These are phyloP conservation scores for Calonectria multiphialidica DNA, from an alignment of 2,329 filamentous ascomycete species.

Conservation along the genomic window DNA sequence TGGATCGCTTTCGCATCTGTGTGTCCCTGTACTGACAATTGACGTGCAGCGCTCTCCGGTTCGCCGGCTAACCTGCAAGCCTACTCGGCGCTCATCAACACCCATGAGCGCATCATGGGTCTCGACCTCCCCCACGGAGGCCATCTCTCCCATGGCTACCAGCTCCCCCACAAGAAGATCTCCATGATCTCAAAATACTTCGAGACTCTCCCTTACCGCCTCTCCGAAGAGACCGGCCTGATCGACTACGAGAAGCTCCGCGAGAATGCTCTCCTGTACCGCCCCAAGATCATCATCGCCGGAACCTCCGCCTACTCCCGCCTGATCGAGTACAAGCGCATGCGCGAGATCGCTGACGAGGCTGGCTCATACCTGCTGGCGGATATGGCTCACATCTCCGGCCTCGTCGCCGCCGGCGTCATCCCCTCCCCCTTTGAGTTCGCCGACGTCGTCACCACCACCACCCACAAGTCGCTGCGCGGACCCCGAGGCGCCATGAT, in stretches of 20 bases:
- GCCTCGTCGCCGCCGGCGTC: constrained; percentile 89
- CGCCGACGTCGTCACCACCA: constrained; percentile 96
- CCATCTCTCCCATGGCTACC: constrained; percentile 94
- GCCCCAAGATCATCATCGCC: constrained; percentile 93
- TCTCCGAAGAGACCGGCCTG: constrained; percentile 87
- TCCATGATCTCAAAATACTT: constrained; percentile 98
- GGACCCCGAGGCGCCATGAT: constrained; percentile 97
- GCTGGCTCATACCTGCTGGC: constrained; percentile 89
- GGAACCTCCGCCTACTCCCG: constrained; percentile 95
- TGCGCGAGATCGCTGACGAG: constrained; percentile 89
- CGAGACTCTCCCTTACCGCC: constrained; percentile 92
- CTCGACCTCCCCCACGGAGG: constrained; percentile 95
- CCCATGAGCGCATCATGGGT: constrained; percentile 95
- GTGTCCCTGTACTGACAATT: constrained; percentile 12
- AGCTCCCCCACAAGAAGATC: constrained; percentile 91
- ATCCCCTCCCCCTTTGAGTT: constrained; percentile 88
- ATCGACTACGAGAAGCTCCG: constrained; percentile 94
- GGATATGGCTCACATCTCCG: constrained; percentile 97
- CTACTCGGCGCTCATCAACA: constrained; percentile 90
- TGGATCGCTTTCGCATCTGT: no score
- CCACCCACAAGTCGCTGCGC: constrained; percentile 95
- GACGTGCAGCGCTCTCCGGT: constrained; percentile 74
- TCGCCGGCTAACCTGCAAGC: constrained; percentile 84
- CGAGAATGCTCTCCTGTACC: constrained; percentile 86
- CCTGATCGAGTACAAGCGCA: constrained; percentile 90